phyloP scores from a whole-genome alignment of 345 rosid species.

The Populus nigra region DNA sequence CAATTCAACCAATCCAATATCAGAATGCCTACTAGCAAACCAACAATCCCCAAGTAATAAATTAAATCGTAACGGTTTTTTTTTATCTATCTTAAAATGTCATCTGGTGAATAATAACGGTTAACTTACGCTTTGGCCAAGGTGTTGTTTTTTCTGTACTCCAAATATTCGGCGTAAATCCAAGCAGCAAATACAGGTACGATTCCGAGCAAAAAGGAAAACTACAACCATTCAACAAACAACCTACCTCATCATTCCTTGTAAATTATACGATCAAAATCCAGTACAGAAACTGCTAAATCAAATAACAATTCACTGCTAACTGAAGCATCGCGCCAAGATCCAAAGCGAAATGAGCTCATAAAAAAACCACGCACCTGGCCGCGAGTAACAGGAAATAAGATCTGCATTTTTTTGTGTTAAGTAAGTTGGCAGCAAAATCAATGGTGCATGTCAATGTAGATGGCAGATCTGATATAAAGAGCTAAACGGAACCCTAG shows the following conservation, averaged over 20 bases:
- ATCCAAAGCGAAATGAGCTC: slow-evolving; percentile 9
- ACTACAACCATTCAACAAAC: slow-evolving; percentile 34
- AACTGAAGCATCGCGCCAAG: slow-evolving; percentile 12
- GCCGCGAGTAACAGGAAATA: slow-evolving; percentile 58
- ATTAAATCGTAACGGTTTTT: too few relatives aligned
- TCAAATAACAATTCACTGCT: background rate
- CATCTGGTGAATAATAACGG: too few relatives aligned
- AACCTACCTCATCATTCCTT: background rate
- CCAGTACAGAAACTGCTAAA: background rate
- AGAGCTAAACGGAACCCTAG: slow-evolving; percentile 1
- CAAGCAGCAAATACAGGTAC: slow-evolving; percentile 66
- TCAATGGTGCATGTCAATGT: background rate
- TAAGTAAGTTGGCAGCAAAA: background rate
- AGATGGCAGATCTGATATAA: background rate
- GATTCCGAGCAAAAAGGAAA: slow-evolving; percentile 68
- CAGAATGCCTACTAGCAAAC: slow-evolving; percentile 69
- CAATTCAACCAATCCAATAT: slow-evolving; percentile 66
- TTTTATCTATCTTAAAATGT: background rate
- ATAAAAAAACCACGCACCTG: slow-evolving; percentile 47
- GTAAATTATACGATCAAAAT: background rate
- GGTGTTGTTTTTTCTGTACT: slow-evolving; percentile 47
- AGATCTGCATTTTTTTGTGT: slow-evolving; percentile 23
- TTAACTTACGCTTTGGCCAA: slow-evolving; percentile 62
- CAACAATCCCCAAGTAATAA: background rate
- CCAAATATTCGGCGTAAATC: slow-evolving; percentile 80